phyloP scores from a whole-genome alignment of 208 protist genomes.

The Giardia duodenalis region DNA sequence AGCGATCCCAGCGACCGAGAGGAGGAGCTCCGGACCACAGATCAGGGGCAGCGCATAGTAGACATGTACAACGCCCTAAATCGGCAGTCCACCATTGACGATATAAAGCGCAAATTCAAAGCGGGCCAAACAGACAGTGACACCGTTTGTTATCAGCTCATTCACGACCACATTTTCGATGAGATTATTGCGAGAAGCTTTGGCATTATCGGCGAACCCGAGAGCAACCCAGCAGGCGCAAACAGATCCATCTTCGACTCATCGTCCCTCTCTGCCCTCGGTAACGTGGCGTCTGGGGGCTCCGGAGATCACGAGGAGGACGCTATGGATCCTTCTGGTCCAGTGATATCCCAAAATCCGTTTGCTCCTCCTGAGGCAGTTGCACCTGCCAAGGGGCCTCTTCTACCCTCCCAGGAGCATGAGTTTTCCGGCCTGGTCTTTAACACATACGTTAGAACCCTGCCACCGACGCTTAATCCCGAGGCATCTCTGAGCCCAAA shows the following conservation, averaged over 20 bases:
- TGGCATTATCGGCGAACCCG: neutral
- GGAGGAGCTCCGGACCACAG: neutral
- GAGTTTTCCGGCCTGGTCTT: slow-evolving; percentile 3
- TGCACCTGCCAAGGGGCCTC: too few relatives aligned
- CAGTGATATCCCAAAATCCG: too few relatives aligned
- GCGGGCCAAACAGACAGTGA: neutral
- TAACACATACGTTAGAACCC: neutral
- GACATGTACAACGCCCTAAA: neutral
- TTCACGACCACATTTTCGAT: neutral
- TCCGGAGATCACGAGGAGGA: too few relatives aligned
- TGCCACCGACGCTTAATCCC: too few relatives aligned
- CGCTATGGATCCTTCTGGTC: too few relatives aligned
- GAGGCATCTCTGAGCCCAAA: too few relatives aligned
- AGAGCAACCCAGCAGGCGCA: too few relatives aligned
- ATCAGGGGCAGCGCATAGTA: neutral
- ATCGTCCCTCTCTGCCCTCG: too few relatives aligned
- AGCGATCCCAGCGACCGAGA: neutral
- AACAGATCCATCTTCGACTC: too few relatives aligned
- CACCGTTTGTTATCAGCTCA: neutral
- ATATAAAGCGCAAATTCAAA: neutral
- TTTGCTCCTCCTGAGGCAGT: too few relatives aligned
- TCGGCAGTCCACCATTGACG: neutral
- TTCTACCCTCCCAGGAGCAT: neutral
- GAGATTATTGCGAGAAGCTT: neutral
- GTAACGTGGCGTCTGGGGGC: too few relatives aligned